Conservation (phyloP, 23 red algal genomes). For the Gracilaria gracilis region DNA sequence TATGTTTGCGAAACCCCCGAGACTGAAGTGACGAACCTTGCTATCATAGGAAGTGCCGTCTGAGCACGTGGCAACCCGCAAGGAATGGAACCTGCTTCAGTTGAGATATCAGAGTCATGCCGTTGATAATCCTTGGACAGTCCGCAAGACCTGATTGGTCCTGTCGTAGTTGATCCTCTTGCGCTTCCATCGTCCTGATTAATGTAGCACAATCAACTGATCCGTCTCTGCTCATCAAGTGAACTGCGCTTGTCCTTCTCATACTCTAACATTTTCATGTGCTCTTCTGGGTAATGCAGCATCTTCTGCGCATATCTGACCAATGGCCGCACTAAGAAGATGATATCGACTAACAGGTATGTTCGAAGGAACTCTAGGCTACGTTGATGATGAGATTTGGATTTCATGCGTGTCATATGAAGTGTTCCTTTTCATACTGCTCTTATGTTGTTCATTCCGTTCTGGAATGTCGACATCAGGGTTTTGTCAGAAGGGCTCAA, state of each 20-base stretch:
- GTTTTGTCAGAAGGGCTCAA: background rate
- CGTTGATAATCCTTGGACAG: constrained; percentile 38
- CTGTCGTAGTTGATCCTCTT: constrained; percentile 41
- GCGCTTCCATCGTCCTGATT: constrained; percentile 52
- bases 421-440: background rate
- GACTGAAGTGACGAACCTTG: constrained; percentile 56
- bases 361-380: background rate
- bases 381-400: constrained; percentile 31
- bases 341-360: background rate
- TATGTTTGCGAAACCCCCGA: background rate
- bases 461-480: background rate
- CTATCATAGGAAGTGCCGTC: constrained; percentile 75
- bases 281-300: background rate
- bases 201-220: constrained; percentile 69
- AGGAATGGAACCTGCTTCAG: constrained; percentile 31
- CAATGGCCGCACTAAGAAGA: background rate
- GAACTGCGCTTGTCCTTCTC: background rate
- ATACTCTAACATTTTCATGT: background rate
- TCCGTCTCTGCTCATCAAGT: constrained; percentile 10
- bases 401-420: constrained; percentile 74
- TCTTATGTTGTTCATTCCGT: background rate
- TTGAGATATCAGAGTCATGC: constrained; percentile 14
- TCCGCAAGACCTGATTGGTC: constrained; percentile 29
- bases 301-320: background rate
- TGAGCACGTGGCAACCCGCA: constrained; percentile 50